These are phyloP conservation scores for Sordariomycetes sp. DNA, from an alignment of 2,329 filamentous ascomycete genomes.

Conservation along the genomic window DNA sequence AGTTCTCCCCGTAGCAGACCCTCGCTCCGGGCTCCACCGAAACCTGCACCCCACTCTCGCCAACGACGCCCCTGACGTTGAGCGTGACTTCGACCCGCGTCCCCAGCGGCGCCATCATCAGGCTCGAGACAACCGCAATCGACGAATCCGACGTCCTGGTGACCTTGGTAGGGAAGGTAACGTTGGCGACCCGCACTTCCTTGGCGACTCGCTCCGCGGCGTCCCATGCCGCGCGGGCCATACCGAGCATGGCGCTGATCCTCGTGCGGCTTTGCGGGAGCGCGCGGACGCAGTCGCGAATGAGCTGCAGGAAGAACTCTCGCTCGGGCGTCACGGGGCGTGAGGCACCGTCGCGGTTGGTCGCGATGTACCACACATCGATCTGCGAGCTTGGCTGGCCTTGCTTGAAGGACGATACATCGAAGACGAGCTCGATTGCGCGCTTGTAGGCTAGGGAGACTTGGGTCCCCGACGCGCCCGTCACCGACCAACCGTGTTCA, in stretches of 20 bases:
- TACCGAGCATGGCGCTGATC: conserved; percentile 41
- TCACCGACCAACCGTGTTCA: conserved; percentile 58
- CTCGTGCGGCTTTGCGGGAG: conserved; percentile 44
- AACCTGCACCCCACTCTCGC: conserved; percentile 38
- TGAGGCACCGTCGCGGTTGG: conserved; percentile 37
- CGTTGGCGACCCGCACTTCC: conserved; percentile 47
- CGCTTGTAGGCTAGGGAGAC: conserved; percentile 63
- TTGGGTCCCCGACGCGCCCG: conserved; percentile 43
- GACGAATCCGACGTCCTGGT: conserved; percentile 50
- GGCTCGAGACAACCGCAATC: conserved; percentile 43
- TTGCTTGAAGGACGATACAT: conserved; percentile 45
- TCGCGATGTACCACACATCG: conserved; percentile 57
- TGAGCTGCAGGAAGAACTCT: conserved; percentile 63
- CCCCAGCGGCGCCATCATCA: conserved; percentile 50
- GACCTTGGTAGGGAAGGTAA: conserved; percentile 52
- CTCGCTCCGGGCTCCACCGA: conserved; percentile 38
- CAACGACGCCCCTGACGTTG: conserved; percentile 32
- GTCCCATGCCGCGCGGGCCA: conserved; percentile 54
- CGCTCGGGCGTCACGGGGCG: conserved; percentile 48
- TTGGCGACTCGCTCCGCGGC: conserved; percentile 44
- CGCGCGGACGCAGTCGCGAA: conserved; percentile 53
- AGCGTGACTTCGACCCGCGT: conserved; percentile 57
- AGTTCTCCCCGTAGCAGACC: conserved; percentile 66
- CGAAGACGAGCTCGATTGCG: conserved; percentile 62
- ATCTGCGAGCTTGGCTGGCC: conserved; percentile 38